phyloP scores from a whole-genome alignment of 1,139 yeast species.

The Nakaseomyces delphensis region DNA sequence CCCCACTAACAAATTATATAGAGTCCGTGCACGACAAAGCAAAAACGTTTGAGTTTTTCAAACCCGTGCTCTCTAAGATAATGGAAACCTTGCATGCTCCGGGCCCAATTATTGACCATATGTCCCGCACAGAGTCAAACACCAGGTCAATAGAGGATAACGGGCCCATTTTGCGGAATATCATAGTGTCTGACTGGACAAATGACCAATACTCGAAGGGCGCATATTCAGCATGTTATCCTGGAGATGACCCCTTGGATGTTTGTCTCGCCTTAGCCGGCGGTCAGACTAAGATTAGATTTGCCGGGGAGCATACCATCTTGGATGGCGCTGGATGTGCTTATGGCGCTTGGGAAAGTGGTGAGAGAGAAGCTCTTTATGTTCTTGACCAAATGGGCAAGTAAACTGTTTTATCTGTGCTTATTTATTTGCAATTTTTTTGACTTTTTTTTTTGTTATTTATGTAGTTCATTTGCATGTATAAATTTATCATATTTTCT shows the following conservation, averaged over 20 bases:
- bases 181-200: constrained; percentile 61
- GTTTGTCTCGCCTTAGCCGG: constrained; percentile 46
- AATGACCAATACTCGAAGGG: constrained; percentile 60
- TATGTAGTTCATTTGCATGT: too few relatives aligned
- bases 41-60: constrained; percentile 37
- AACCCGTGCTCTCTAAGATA: constrained; percentile 35
- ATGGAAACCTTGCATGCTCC: constrained; percentile 18
- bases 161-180: constrained; percentile 42
- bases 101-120: constrained; percentile 14
- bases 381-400: constrained; percentile 14
- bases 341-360: constrained; percentile 70
- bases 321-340: constrained; percentile 78
- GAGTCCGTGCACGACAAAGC: constrained; percentile 35
- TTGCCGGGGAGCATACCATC: constrained; percentile 81
- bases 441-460: too few relatives aligned
- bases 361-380: constrained; percentile 55
- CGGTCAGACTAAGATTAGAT: constrained; percentile 51
- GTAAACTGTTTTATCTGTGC: background rate
- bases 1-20: constrained; percentile 52
- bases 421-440: too few relatives aligned
- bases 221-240: constrained; percentile 60
- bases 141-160: constrained; percentile 9
- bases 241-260: constrained; percentile 61
- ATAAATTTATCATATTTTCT: too few relatives aligned
- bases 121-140: constrained; percentile 6